Conservation (phyloP, 306 rosid species). For the Argentina anserina region DNA sequence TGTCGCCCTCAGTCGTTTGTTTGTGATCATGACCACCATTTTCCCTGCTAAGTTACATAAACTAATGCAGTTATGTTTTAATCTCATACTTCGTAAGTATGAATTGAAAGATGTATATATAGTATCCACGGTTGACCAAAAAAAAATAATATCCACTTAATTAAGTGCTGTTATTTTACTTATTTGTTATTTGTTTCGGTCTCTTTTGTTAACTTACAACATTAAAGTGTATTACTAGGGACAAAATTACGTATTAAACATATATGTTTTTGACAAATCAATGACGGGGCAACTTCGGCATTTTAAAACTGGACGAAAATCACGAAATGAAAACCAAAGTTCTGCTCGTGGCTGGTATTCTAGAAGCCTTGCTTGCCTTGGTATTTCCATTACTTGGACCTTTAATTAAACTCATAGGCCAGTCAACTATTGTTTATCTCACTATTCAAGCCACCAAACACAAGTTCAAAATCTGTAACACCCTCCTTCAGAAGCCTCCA, state of each 20-base stretch:
- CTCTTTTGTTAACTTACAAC: no score
- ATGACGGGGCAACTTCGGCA: background rate
- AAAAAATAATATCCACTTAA: no score
- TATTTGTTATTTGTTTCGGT: no score
- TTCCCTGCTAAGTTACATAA: background rate
- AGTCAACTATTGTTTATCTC: slow-evolving; percentile 7
- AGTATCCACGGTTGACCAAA: no score
- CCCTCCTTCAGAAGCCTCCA: slow-evolving; percentile 20
- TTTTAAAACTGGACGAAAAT: no score
- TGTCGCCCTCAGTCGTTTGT: background rate
- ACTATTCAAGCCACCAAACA: slow-evolving; percentile 15
- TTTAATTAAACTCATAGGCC: slow-evolving; percentile 11
- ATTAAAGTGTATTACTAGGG: background rate
- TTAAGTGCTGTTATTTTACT: no score
- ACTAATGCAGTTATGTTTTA: background rate
- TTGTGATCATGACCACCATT: background rate
- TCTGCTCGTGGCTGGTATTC: background rate
- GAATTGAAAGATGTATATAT: no score
- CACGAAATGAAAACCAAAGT: background rate
- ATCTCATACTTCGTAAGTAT: no score
- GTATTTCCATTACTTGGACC: background rate
- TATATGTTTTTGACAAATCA: background rate
- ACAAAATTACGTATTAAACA: background rate
- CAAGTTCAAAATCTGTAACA: slow-evolving; percentile 4
- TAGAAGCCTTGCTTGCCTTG: slow-evolving; percentile 12